These are phyloP conservation scores for Cyberlindnera bimundalis DNA, from an alignment of 805 yeast genomes.

Conservation along the genomic window DNA sequence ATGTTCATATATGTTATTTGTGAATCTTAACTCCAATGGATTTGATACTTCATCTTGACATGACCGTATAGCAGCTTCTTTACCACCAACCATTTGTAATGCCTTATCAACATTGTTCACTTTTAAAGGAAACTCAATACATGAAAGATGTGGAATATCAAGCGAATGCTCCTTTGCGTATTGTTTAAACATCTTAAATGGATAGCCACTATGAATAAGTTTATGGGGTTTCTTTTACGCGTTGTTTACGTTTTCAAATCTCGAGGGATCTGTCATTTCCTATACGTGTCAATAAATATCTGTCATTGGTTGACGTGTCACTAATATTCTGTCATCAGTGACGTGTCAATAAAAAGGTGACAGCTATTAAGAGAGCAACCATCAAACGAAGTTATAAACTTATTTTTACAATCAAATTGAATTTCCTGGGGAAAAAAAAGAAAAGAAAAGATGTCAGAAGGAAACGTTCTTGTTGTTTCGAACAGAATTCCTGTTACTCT, in stretches of 20 bases:
- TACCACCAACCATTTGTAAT: conserved; percentile 67
- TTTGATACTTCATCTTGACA: conserved; percentile 29
- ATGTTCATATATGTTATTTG: conserved; percentile 45
- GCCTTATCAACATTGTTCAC: conserved; percentile 65
- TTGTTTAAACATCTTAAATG: conserved; percentile 23
- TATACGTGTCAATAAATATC: too few relatives aligned
- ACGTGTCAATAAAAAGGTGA: too few relatives aligned
- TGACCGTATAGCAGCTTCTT: conserved; percentile 31
- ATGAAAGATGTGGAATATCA: conserved; percentile 70
- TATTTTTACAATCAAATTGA: too few relatives aligned
- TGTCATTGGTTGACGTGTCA: too few relatives aligned
- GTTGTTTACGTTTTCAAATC: too few relatives aligned
- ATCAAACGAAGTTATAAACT: too few relatives aligned
- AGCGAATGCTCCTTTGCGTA: conserved; percentile 55
- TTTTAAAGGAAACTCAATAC: conserved; percentile 75
- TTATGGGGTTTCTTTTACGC: too few relatives aligned
- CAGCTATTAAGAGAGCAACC: too few relatives aligned
- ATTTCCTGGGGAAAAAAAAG: not conserved
- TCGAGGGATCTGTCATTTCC: too few relatives aligned
- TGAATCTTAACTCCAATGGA: conserved; percentile 39
- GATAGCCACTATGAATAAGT: too few relatives aligned
- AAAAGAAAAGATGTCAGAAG: conserved; percentile 14
- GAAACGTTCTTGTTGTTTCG: conserved; percentile 84
- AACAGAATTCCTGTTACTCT: conserved; percentile 95
- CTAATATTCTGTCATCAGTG: too few relatives aligned